phyloP scores from a whole-genome alignment of 345 rosid genomes.

The Isatis tinctoria region DNA sequence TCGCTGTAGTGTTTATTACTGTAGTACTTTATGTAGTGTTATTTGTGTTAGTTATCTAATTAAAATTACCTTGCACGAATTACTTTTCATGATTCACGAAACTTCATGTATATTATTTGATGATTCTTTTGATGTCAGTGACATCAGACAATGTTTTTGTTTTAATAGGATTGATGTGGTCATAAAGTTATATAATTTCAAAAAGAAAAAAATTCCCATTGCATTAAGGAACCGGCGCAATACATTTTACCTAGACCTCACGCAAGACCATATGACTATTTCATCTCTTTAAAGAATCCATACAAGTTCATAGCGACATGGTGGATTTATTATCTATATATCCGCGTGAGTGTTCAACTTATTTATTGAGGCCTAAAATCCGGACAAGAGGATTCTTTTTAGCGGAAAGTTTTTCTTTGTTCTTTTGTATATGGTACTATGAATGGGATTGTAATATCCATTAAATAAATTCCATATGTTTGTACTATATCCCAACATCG shows the following conservation, averaged over 20 bases:
- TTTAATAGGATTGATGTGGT: neutral
- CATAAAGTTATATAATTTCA: neutral
- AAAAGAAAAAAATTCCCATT: neutral
- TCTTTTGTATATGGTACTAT: slow-evolving; percentile 11
- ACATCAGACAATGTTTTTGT: neutral
- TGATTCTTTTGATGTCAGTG: neutral
- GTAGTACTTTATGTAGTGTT: neutral
- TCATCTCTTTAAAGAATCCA: neutral
- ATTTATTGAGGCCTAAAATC: slow-evolving; percentile 24
- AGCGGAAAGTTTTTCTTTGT: slow-evolving; percentile 21
- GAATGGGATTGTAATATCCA: neutral
- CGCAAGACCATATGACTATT: neutral
- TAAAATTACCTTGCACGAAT: neutral
- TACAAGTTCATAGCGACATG: neutral
- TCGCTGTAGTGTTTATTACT: neutral
- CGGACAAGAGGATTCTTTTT: slow-evolving; percentile 28
- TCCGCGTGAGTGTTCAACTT: neutral
- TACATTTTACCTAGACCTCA: slow-evolving; percentile 5
- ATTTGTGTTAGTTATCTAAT: neutral
- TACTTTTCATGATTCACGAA: neutral
- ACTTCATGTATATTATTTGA: neutral
- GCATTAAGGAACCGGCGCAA: neutral
- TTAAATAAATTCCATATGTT: neutral
- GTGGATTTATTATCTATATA: neutral
- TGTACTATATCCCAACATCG: slow-evolving; percentile 9